Conservation (phyloP, 2,329 filamentous ascomycete species). For the Trichoderma oligosporum region DNA sequence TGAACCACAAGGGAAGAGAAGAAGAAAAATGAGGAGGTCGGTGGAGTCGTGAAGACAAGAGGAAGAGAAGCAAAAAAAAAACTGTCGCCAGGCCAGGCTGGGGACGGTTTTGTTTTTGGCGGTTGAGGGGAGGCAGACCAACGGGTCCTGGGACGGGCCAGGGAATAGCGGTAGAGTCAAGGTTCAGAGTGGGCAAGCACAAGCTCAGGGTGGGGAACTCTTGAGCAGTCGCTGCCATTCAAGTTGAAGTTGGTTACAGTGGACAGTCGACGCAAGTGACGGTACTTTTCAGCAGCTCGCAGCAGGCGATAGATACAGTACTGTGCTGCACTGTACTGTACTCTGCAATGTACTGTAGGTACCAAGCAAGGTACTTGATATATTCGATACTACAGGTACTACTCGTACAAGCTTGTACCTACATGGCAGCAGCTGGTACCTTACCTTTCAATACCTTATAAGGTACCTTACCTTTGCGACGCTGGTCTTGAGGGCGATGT, state of each 20-base stretch:
- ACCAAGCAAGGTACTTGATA: not conserved
- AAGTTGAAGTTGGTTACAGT: constrained; percentile 19
- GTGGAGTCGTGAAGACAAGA: constrained; percentile 35
- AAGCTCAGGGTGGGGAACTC: constrained; percentile 16
- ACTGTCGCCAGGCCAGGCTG: constrained; percentile 22
- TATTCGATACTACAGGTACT: not conserved
- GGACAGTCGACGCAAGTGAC: constrained; percentile 1
- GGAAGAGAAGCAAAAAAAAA: constrained; percentile 26
- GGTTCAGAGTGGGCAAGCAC: constrained; percentile 19
- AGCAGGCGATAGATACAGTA: not conserved
- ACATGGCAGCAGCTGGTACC: not conserved
- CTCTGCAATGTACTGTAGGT: too few relatives aligned
- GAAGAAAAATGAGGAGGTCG: constrained; percentile 32
- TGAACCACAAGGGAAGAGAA: constrained; percentile 17
- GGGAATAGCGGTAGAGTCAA: constrained; percentile 31
- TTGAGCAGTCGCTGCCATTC: constrained; percentile 14
- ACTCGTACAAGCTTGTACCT: not conserved
- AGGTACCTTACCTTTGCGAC: too few relatives aligned
- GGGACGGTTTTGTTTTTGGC: constrained; percentile 35
- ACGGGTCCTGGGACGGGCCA: constrained; percentile 26
- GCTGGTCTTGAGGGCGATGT: not conserved
- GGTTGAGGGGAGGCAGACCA: constrained; percentile 27
- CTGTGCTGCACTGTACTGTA: too few relatives aligned
- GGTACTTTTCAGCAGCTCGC: constrained; percentile 2
- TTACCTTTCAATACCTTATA: not conserved